These are phyloP conservation scores for Leucocoprinus sp. DNA, from an alignment of 768 basidiomycete species.

Conservation along the genomic window DNA sequence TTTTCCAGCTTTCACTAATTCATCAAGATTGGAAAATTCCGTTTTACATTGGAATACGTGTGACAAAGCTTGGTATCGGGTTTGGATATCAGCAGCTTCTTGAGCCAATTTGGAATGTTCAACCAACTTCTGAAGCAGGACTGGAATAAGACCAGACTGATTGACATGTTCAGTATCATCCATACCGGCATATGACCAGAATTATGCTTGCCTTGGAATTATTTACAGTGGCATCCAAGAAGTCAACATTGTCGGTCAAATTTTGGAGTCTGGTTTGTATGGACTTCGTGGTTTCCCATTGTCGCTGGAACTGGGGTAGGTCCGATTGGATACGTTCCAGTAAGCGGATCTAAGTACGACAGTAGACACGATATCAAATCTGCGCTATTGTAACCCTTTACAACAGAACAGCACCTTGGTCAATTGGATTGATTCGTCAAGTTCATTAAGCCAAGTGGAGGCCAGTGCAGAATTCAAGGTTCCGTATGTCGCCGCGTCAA, in stretches of 20 bases:
- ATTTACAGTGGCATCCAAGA: conserved; percentile 41
- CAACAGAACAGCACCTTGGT: conserved; percentile 49
- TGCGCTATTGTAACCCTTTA: not conserved
- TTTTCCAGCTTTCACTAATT: conserved; percentile 45
- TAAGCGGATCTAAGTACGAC: conserved; percentile 46
- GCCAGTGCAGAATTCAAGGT: conserved; percentile 54
- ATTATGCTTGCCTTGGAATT: conserved; percentile 44
- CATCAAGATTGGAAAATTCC: conserved; percentile 36
- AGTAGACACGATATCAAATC: conserved; percentile 9
- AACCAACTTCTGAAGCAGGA: conserved; percentile 44
- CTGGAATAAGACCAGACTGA: conserved; percentile 65
- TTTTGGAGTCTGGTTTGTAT: conserved; percentile 51
- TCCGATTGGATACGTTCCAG: conserved; percentile 65
- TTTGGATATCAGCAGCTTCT: conserved; percentile 46
- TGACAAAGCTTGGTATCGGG: conserved; percentile 40
- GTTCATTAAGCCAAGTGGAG: conserved; percentile 60
- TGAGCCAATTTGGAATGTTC: conserved; percentile 59
- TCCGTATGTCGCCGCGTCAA: conserved; percentile 53
- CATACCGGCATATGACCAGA: conserved; percentile 8
- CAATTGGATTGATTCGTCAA: conserved; percentile 60
- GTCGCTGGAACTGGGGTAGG: conserved; percentile 53
- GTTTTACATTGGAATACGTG: conserved; percentile 47
- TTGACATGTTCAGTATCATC: conserved; percentile 7
- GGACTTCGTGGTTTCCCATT: conserved; percentile 53
- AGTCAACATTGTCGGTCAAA: conserved; percentile 45